Percentiles rank a stretch among this genome's conserved stretches.
Evolutionary conservation across 257 asterid genomes (phyloP).

Genomic region (Fraxinus americana): DNA sequence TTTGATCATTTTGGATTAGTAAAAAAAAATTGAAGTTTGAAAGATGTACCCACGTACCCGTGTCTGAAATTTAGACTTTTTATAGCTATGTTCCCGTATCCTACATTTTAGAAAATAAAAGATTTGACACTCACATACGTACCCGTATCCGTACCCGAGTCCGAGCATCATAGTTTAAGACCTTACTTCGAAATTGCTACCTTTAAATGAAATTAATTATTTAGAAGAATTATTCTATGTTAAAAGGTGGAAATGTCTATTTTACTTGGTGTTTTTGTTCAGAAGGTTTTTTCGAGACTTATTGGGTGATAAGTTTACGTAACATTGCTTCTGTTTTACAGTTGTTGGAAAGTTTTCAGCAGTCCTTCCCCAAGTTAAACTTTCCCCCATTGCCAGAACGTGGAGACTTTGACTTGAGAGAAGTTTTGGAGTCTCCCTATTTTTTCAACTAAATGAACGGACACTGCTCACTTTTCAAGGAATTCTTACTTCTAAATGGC

Average conservation of each 20-base stretch:
- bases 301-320: neutral
- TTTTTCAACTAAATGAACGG: slow-evolving; percentile 74
- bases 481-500: slow-evolving; percentile 6
- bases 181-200: neutral
- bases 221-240: neutral
- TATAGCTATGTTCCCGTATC: no score
- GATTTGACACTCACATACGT: no score
- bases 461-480: slow-evolving; percentile 26
- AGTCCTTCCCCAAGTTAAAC: slow-evolving; percentile 62
- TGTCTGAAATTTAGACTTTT: no score
- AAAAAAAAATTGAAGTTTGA: no score
- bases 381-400: slow-evolving; percentile 89
- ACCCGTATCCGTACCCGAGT: no score
- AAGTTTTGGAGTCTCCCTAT: slow-evolving; percentile 76
- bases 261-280: neutral
- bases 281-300: neutral
- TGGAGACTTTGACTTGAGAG: slow-evolving; percentile 88
- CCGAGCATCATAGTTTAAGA: neutral
- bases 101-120: no score
- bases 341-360: slow-evolving; percentile 70
- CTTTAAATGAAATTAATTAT: neutral
- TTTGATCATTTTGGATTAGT: no score
- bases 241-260: neutral
- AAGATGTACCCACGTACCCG: no score
- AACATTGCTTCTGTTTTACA: slow-evolving; percentile 30